Base-by-base conservation (phyloP, 1,284 basidiomycete species). In the Macrocystidia cucumis region DNA sequence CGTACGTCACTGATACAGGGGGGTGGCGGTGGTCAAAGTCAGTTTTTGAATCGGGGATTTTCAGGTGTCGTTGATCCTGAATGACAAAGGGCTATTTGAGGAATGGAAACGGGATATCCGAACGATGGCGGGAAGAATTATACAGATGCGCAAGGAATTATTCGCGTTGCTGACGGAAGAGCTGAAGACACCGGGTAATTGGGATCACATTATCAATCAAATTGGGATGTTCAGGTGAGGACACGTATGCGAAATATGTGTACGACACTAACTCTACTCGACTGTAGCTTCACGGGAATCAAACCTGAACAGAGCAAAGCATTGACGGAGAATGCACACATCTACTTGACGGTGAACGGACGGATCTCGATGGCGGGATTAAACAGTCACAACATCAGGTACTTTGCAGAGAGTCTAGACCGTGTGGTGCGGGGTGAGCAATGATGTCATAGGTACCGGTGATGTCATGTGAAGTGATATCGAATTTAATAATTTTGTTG, bases 41-140 rank as follows among this genome's bases (percentile, higher is more conserved):
- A 27, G 19, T 21, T 1, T 29, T 38, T 30, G 5, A 20, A 25
- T 17, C 20, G 21, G 4, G 25, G 16, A 6, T 19, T 8, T 18
- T 22, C 46, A 90, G 86, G 74, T 90, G 39, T 66, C 85, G 35
- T 59, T 88, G 54, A 89, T 92, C 50, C 58, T 93, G 52, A 91
- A 86, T 50, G 66, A 86, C 42, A 54, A 64, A 3, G 63, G 49
- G 37, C 64, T 95, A 51, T 91, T 90, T 51, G 75, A 72, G 45
- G 79, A 91, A 53, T 97, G 93, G 95, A 82, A 91, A 55, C 61
- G 62, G 37, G 93, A 98, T 57, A 89, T 98, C 56, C 65, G 70
- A 58, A 89, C 86, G 44, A 98, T 98, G 93, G 80, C 92, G 0
- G 73, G 79, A 29, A 78, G 95, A 29, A 91, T 98, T 54, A 91